Conservation (phyloP, 495 filamentous ascomycete genomes). For the Collariella sp. region DNA sequence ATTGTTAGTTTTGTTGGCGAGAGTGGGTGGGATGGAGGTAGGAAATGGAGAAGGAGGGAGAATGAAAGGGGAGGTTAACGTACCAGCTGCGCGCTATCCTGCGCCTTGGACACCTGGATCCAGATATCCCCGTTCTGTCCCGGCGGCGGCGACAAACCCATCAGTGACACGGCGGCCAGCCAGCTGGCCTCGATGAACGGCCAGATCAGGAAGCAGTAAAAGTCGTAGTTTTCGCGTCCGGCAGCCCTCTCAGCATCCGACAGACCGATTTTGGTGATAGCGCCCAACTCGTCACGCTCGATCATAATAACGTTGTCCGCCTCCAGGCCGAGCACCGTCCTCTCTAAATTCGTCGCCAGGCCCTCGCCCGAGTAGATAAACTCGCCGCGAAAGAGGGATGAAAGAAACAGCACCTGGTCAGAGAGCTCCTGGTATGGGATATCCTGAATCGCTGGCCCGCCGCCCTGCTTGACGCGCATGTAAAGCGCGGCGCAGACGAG, state of each 20-base stretch:
- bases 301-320: conserved; percentile 70
- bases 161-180: conserved; percentile 78
- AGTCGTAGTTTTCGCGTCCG: conserved; percentile 91
- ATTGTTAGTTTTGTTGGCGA: conserved; percentile 17
- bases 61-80: conserved; percentile 16
- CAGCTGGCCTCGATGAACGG: conserved; percentile 91
- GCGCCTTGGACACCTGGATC: conserved; percentile 68
- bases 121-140: conserved; percentile 55
- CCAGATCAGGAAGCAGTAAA: conserved; percentile 98
- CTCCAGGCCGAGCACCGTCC: conserved; percentile 67
- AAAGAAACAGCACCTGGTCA: conserved; percentile 79
- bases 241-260: conserved; percentile 61
- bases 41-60: not conserved
- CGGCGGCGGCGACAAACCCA: conserved; percentile 71
- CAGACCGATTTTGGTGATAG: conserved; percentile 60
- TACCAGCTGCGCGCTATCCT: conserved; percentile 76
- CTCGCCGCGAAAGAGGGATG: conserved; percentile 86
- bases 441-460: conserved; percentile 68
- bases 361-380: conserved; percentile 94
- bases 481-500: conserved; percentile 86
- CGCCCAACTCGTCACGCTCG: conserved; percentile 45
- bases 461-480: conserved; percentile 78
- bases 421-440: conserved; percentile 63
- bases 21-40: not conserved
- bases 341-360: conserved; percentile 65